Conservation (phyloP, 73 alveolate species). For the Symbiodinium pilosum region DNA sequence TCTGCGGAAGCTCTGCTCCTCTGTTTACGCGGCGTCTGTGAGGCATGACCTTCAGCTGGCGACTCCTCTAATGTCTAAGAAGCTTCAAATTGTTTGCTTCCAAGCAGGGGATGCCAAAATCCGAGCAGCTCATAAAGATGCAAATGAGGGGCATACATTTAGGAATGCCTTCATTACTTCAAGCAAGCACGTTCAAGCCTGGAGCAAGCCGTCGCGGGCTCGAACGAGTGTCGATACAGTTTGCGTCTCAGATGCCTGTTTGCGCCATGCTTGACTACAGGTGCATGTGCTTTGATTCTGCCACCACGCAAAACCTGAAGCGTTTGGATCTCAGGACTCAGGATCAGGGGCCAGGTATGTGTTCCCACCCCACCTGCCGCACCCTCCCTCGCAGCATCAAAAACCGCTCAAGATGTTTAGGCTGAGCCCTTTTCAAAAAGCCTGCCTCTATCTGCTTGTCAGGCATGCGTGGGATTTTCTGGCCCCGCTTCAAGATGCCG, state of each 20-base stretch:
- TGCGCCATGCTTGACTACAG: background rate
- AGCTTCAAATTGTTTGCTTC: too few species aligned
- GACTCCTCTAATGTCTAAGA: too few species aligned
- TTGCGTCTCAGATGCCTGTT: background rate
- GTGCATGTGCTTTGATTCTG: background rate
- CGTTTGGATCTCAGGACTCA: background rate
- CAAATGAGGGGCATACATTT: too few species aligned
- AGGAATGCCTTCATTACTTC: too few species aligned
- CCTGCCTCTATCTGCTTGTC: conserved; percentile 1
- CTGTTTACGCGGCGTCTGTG: background rate
- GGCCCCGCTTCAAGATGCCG: conserved; percentile 54
- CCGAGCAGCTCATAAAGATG: too few species aligned
- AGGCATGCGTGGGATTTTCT: conserved; percentile 57
- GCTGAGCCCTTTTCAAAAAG: too few species aligned
- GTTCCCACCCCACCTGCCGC: too few species aligned
- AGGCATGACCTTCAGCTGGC: background rate
- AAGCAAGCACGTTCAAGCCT: background rate
- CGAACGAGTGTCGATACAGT: conserved; percentile 64
- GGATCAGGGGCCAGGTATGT: too few species aligned
- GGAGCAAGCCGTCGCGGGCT: conserved; percentile 88
- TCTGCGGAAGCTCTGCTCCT: background rate
- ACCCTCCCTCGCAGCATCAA: too few species aligned
- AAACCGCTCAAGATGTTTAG: too few species aligned
- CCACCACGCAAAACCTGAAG: background rate
- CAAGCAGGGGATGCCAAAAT: too few species aligned